These are phyloP conservation scores for Lactarius sanguifluus DNA, from an alignment of 768 basidiomycete species.

Conservation along the genomic window DNA sequence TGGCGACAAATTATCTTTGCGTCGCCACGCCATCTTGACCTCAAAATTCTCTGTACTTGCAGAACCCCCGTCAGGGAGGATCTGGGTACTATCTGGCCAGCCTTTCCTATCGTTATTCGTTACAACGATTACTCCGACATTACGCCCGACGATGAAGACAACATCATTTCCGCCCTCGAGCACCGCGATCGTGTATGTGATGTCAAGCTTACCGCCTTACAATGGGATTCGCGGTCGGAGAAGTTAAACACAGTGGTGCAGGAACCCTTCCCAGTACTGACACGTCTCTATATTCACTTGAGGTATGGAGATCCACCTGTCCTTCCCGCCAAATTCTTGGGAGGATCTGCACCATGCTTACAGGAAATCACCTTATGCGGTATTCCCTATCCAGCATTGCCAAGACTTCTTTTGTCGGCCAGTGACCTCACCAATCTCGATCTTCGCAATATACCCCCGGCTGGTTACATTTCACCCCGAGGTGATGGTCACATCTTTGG, in stretches of 20 bases:
- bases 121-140: too few species aligned
- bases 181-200: too few species aligned
- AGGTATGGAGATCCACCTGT: accelerated
- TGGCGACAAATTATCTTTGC: neutral
- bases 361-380: slow-evolving; percentile 52
- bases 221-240: too few species aligned
- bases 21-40: neutral
- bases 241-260: neutral
- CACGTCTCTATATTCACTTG: neutral
- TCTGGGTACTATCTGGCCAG: neutral
- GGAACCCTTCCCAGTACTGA: neutral
- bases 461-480: slow-evolving; percentile 12
- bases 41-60: neutral
- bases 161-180: too few species aligned
- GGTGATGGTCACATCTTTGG: neutral
- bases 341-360: slow-evolving; percentile 80
- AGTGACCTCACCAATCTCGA: neutral
- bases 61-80: neutral
- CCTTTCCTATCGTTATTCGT: neutral
- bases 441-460: neutral
- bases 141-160: too few species aligned
- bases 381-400: slow-evolving; percentile 40
- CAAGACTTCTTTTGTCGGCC: neutral
- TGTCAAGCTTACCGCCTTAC: too few species aligned
- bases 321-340: neutral